Base-by-base conservation (phyloP, 495 filamentous ascomycete species). In the Chaetomium tenue region DNA sequence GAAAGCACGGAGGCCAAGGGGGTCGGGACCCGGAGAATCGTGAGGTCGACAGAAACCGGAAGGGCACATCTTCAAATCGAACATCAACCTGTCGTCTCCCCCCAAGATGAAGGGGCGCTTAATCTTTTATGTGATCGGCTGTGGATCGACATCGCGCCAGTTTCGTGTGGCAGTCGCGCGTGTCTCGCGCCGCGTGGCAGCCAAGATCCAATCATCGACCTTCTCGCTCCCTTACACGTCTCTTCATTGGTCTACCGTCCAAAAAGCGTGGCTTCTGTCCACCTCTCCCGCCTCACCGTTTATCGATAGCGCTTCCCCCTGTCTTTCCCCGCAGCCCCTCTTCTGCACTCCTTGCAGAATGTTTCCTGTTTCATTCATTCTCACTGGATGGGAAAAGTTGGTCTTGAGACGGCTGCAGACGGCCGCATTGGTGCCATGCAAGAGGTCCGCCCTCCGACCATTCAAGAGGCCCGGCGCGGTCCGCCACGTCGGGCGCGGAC, bases 251-350 rank as follows among this genome's bases (percentile, higher is more conserved):
- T n/a, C 18, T 8, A 9, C 20, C 20, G 3, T 18, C n/a, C 30
- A 28, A 28, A 13, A 26, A 39, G 18, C 39, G 62, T 53, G 39
- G 8, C 46, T 33, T 60, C 25, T 16, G 50, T 33, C 25, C 53
- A 22, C 51, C 28, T 16, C 7, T 30, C 58, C 63, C 54, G 59
- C 63, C 57, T 61, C 50, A 26, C 28, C 25, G 42, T 66, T 62
- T 75, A 73, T 75, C 72, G 72, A 75, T 75, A 75, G 72, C 72
- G 72, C 67, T 70, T 74, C 48, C 26, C 46, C 42, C 54, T 55
- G 39, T 26, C n/a, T 28, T 52, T 47, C 64, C 66, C 65, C 60
- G 55, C 65, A 46, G 58, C 63, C 58, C 20, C 59, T 37, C 57
- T 59, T 20, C 59, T 66, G 60, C 55, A 25, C 63, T 58, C 18